Base-by-base conservation (phyloP, 2,329 filamentous ascomycete species). In the Biscogniauxia mediterranea region DNA sequence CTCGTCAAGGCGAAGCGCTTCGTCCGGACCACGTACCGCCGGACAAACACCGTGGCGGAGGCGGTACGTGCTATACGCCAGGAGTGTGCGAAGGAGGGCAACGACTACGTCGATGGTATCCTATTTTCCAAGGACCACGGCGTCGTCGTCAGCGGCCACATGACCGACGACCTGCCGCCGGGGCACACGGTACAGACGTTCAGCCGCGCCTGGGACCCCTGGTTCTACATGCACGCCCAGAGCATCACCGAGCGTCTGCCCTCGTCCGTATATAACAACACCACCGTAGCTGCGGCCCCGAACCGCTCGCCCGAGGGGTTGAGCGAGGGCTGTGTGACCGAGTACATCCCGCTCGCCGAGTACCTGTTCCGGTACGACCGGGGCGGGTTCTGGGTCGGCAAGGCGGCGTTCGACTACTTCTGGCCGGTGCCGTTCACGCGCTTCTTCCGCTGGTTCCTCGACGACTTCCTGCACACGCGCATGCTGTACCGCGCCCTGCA, bases 281-380 rank as follows among this genome's bases (percentile, higher is more conserved):
- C 70, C 5, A 60, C 69, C 11, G 46, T 64, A 6, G 19, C 56
- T 46, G 49, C 65, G 13, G 19, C 64, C 66, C 58, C 26, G 51
- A 56, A 13, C 50, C 42, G 17, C 7, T 23, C 52, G 7, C 25
- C 54, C 1, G 38, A 60, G 25, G 20, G 25, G 20, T 56, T 57
- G 25, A 23, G 53, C 53, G 23, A 15, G 52, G 66, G 66, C 53
- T 66, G 60, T 1, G 69, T 73, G 17, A 73, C 71, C 57, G 86
- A 90, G 56, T 85, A 85, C 67, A 83, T 91, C 50, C 89, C 89
- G 0, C 77, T 91, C 3, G 83, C 85, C 49, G 89, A 91, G 71
- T 92, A 92, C 72, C 85, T 91, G 66, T 92, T 92, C 80, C 84
- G 89, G 56, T 92, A 92, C 77, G 89, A 92, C 75, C 84, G 89